These are phyloP conservation scores for Puccinia polysora DNA, from an alignment of 1,284 basidiomycete species.

Conservation along the genomic window DNA sequence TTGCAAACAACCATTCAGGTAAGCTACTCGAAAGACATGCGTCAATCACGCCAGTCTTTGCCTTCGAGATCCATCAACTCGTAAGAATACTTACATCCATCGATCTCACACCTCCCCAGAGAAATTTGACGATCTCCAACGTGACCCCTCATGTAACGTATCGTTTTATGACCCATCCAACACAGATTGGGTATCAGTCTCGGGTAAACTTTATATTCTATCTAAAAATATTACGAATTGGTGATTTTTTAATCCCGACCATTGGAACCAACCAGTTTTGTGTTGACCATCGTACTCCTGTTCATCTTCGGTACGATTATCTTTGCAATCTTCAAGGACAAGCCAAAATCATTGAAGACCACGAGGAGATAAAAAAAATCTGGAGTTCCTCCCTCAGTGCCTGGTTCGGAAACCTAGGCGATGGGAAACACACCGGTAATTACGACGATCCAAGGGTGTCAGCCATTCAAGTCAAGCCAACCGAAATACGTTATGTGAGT, in stretches of 20 bases:
- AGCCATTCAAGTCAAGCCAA: slow-evolving; percentile 72
- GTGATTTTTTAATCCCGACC: background rate
- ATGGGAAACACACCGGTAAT: slow-evolving; percentile 78
- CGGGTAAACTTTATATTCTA: slow-evolving; percentile 61
- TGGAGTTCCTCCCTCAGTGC: slow-evolving; percentile 66
- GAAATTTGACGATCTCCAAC: slow-evolving; percentile 30
- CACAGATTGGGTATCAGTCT: slow-evolving; percentile 78
- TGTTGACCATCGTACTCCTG: background rate
- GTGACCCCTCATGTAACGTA: slow-evolving; percentile 70
- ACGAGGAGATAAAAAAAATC: slow-evolving; percentile 64
- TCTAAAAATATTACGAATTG: no score
- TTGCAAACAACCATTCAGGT: slow-evolving; percentile 69
- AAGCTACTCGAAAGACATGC: slow-evolving; percentile 55
- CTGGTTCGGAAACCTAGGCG: slow-evolving; percentile 81
- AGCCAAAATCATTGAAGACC: slow-evolving; percentile 61
- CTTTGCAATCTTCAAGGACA: slow-evolving; percentile 10
- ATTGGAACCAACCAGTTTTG: background rate
- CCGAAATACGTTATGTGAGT: slow-evolving; percentile 57
- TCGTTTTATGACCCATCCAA: slow-evolving; percentile 68
- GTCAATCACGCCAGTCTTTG: background rate
- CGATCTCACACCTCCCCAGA: no score
- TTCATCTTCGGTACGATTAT: background rate
- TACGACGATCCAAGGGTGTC: slow-evolving; percentile 73
- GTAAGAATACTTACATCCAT: slow-evolving; percentile 48
- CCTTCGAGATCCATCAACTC: slow-evolving; percentile 32